Evolutionary conservation across 1,284 basidiomycete genomes (phyloP), one percentile per base, ranked within the genome.

Genomic region (Rhodotorula sp.): DNA sequence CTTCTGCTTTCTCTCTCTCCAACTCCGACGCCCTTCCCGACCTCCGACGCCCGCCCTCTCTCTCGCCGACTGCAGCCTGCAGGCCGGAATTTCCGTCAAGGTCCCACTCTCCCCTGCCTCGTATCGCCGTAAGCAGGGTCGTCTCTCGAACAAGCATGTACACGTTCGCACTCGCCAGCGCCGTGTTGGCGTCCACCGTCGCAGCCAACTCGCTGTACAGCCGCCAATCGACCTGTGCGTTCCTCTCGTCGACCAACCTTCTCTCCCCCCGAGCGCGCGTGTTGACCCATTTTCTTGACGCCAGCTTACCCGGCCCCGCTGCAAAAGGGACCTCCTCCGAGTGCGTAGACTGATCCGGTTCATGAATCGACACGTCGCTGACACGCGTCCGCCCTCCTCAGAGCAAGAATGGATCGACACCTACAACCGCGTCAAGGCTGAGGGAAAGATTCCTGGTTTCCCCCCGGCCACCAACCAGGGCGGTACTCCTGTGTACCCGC

Each of bases 361-460:
- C 47, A 15, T 10, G 45, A 10, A 8, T 31, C 26, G 21, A 28
- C 43, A 15, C 50, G 21, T 15, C 47, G 23, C 31, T 19, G 47
- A 14, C 31, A 28, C 60, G 59, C 26, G 56, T 31, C 18, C 28
- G n/a, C 14, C 54, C 16, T 5, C 5, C 23, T 31, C 48, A 65
- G 64, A 66, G 52, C 48, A 50, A 4, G 56, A 60, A 14, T 73
- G 72, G 72, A 28, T 73, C 43, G 69, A 48, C 0, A 67, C 65
- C 5, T 71, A 72, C 62, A 66, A 72, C n/a, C 62, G 57, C 5
- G 70, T 68, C 0, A 67, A 65, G 47, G 62, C 65, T 2, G 67
- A 67, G 10, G 72, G 72, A 34, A 67, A 67, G 61, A 74, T 74
- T 55, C 73, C 73, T 8, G 61, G 49, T 16, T 64, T 67, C 57